Percentiles rank a stretch among this genome's conserved stretches.
phyloP scores from a whole-genome alignment of 176 grass and related monocot genomes.

The Oryza meridionalis region DNA sequence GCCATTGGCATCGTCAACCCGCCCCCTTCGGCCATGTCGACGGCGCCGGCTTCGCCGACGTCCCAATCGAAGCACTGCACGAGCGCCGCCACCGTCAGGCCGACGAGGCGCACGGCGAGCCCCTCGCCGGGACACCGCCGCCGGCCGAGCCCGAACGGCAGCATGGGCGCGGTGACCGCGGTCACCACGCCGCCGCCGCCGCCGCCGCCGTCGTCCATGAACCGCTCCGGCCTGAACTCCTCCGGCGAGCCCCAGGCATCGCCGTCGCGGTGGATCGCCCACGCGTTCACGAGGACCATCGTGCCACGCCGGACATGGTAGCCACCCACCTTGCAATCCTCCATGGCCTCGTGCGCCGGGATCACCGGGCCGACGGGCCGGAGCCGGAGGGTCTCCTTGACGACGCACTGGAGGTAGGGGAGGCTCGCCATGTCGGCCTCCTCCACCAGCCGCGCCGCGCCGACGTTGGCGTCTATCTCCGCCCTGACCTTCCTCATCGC shows the following conservation, averaged over 20 bases:
- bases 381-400: constrained; percentile 68
- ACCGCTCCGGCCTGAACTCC: constrained; percentile 69
- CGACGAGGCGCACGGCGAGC: constrained; percentile 46
- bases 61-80: constrained; percentile 81
- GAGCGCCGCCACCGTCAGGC: constrained; percentile 51
- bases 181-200: neutral
- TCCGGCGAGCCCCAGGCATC: constrained; percentile 56
- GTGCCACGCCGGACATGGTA: constrained; percentile 36
- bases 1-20: constrained; percentile 48
- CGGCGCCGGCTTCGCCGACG: neutral
- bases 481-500: constrained; percentile 34
- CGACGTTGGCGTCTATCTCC: constrained; percentile 46
- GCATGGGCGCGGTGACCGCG: constrained; percentile 28
- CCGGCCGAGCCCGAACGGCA: constrained; percentile 73
- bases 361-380: constrained; percentile 52
- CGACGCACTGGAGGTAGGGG: constrained; percentile 52
- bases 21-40: constrained; percentile 55
- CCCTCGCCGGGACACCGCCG: constrained; percentile 64
- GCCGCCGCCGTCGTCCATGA: neutral
- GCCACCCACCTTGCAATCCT: constrained; percentile 53
- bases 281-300: constrained; percentile 72
- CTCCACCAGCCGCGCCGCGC: constrained; percentile 45
- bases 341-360: constrained; percentile 62
- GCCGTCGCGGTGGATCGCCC: constrained; percentile 62
- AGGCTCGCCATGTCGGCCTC: constrained; percentile 55